Evolutionary conservation across 2,329 filamentous ascomycete genomes (phyloP), one percentile per base, ranked within the genome.

Genomic region (Aspergillus uvarum): DNA sequence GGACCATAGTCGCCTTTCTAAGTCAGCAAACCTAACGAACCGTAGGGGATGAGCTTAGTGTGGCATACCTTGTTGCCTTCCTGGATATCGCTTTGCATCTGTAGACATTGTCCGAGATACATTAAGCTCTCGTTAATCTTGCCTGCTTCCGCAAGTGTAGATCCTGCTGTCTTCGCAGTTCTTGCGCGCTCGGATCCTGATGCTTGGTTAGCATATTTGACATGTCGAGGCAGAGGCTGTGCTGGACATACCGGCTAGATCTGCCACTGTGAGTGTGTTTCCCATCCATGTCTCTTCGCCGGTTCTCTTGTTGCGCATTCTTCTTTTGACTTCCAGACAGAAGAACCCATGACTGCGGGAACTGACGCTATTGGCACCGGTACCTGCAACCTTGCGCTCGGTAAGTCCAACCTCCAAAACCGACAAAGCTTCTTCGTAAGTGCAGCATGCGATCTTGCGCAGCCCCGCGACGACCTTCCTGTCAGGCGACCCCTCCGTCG

Each of bases 61-160:
- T 44, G 32, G n/a, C 74, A 51, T 81, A 91, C 90, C 84, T 91
- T 94, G 72, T 84, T 86, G 12, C 87, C 88, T 63, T 83, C 88
- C 48, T 88, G 87, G 32, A 88, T 83, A 68, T 94, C 91, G 61
- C 89, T 93, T 74, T 97, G 94, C 83, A 96, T 94, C 73, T 98
- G 94, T 68, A 99, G 84, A 73, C 95, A 99, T 72, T 98, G 95
- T 0, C 95, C 95, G 1, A 99, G 84, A 73, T 97, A 98, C 95
- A 99, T 99, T 72, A 99, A 80, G 71, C 91, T 96, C 76, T 97
- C 93, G 71, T 99, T 99, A 74, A 99, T 99, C 79, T 98, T 98
- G 56, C 95, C 95, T 38, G 94, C 95, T 79, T 99, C 95, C 0
- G 90, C 94, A 14, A 99, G 84, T 0, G 94, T 97, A 4, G 92